Evolutionary conservation across 176 grass and related monocot genomes (phyloP), one percentile per base, ranked within the genome.

Genomic region (Carex cristatella): DNA sequence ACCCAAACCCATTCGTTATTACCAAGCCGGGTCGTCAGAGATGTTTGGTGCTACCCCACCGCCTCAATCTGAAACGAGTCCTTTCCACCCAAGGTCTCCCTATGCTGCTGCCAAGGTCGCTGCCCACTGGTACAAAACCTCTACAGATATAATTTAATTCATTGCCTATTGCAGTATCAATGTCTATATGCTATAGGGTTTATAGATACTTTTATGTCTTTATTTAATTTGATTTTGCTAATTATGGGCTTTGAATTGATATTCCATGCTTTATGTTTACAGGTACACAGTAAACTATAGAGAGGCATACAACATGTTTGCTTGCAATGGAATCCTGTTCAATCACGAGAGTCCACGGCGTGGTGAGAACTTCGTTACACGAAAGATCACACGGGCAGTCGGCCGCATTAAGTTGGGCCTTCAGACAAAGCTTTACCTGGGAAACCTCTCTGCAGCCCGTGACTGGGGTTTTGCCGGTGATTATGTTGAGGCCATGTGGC

Each of bases 251-350:
- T 58, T 72, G 53, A 58, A 32, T 57, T 58, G 27, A 58, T 14
- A 58, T 58, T 79, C 1, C 2, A 16, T 76, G 51, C 53, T 79
- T 16, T 58, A 28, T 57, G 9, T 58, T 13, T 53, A 55, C 38
- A 83, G 81, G 81, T 83, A 99, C 90, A 99, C 96, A 79, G 96
- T 99, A 49, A 99, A 95, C 88, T 99, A 99, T 85, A 93, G 93
- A 31, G 96, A 99, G 89, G 96, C 96, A 0, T 99, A 99, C 65
- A 90, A 87, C 7, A 79, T 99, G 61, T 99, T 95, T 70, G 90
- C 96, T 33, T 99, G 96, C 89, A 95, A 95, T 67, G 93, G 96
- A n/a, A 90, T 99, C 70, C 96, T 99, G 78, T 99, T 99, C 93
- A 99, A 99, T 88, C 93, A 99, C 57, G 96, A 99, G 93, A 95